Base-by-base conservation (phyloP, 2,329 filamentous ascomycete species). In the Cladosporium sp. region DNA sequence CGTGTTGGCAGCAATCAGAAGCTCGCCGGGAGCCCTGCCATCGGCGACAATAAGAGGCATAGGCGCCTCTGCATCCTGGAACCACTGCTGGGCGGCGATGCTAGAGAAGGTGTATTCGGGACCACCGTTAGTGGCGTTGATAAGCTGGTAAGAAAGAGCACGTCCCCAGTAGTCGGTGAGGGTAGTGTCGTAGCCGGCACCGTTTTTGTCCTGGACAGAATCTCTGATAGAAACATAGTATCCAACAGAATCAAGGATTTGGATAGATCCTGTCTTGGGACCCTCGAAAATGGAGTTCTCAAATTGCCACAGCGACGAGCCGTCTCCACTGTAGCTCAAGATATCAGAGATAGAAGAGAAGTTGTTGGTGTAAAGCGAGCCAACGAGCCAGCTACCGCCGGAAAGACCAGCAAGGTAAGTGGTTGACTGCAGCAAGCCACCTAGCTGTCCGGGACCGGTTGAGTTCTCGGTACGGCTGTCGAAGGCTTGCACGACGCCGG, bases 151-250 rank as follows among this genome's bases (percentile, higher is more conserved):
- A 1, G 89, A 89, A n/a, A 97, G 84, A 57, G 91, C 91, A 66
- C 93, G 90, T 32, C 91, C 92, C 82, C 93, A 96, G 77, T 92
- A 92, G 80, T 97, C 93, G 0, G 93, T 97, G 66, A 97, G 84
- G 10, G 91, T 90, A 3, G 86, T 86, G 55, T 88, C 81, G 74
- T 84, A 93, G 0, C 87, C 86, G 18, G 88, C 89, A 66, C 88
- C 77, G 1, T 74, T 72, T 79, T 94, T 95, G 4, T 76, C 80
- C 0, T 81, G 70, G 0, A 93, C 89, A 15, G 86, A 81, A 12
- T 85, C 77, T 6, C 80, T 74, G 18, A 94, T 77, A 32, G 88
- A 81, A 3, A 78, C 78, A 74, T 87, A 93, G 77, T 94, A 93
- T 32, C 84, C 79, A 1, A 82, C 83, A 1, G 84, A 85, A 68